Evolutionary conservation across 164 flowering plant genomes (phyloP), one percentile per base, ranked within the genome.

Genomic region (Pachysandra terminalis): DNA sequence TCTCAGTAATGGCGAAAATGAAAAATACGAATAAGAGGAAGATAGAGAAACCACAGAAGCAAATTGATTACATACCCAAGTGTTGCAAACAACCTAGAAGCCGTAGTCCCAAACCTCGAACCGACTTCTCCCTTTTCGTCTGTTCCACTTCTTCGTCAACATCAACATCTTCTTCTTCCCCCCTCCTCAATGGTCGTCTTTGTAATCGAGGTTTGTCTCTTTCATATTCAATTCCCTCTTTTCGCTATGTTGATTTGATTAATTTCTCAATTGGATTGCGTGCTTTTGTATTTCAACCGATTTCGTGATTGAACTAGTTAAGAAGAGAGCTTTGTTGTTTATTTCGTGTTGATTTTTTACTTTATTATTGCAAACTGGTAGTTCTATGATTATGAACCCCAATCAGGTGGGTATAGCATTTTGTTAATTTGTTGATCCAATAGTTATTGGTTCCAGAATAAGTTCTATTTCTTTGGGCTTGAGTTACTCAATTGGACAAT

Each of bases 101-200:
- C 70, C 74, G 76, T 24, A 61, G 70, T 14, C 75, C 80, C 27
- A 80, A 77, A 59, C 81, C 79, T 40, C 79, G 83, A 28, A 76
- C 82, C 28, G 81, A 79, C 28, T 82, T 79, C 81, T 82, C 85
- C 12, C 58, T 49, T 37, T 77, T 81, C 72, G 15, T 66, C 24
- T 64, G 66, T 60, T 53, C 75, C 3, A 68, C 72, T 4, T 37
- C 71, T 6, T 49, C 59, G 24, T 53, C 21, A 49, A n/a, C n/a
- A n/a, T n/a, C n/a, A n/a, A n/a, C n/a, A n/a, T n/a, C n/a, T n/a
- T n/a, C n/a, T n/a, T n/a, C n/a, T n/a, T 61, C 66, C n/a, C 63
- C 61, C 64, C 59, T 45, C 28, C 17, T 54, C 57, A 27, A 56
- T 16, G 51, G 14, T 37, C 62, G 26, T 56, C 59, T 25, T 51